Evolutionary conservation across 1,284 basidiomycete genomes (phyloP).

Genomic region (Phaffia rhodozyma): DNA sequence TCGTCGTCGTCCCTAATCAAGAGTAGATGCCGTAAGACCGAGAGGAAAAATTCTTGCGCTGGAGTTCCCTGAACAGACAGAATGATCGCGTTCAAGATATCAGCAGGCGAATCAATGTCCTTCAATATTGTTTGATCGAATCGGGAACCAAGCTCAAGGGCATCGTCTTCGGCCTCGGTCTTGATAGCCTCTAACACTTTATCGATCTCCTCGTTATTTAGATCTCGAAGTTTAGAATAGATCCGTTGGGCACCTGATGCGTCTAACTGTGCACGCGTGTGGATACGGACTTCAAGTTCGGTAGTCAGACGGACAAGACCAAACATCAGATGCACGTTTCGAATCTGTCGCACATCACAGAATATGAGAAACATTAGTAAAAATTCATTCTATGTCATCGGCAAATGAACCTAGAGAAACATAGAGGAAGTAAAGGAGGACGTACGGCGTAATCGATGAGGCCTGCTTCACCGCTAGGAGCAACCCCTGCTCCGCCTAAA

Average conservation of each 20-base stretch:
- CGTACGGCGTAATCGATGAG: conserved; percentile 74
- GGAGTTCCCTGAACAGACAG: conserved; percentile 54
- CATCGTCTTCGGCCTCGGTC: conserved; percentile 61
- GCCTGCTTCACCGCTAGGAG: conserved; percentile 40
- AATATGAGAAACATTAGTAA: neutral
- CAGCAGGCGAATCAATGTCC: conserved; percentile 67
- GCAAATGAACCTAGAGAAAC: conserved; percentile 27
- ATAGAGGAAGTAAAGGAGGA: conserved; percentile 24
- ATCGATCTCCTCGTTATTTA: conserved; percentile 53
- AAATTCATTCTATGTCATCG: conserved; percentile 13
- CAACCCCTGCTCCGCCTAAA: conserved; percentile 37
- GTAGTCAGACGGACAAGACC: conserved; percentile 45
- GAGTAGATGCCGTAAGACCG: conserved; percentile 82
- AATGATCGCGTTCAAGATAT: conserved; percentile 69
- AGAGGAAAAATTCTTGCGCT: conserved; percentile 76
- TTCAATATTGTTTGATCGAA: conserved; percentile 64
- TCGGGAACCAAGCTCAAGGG: conserved; percentile 59
- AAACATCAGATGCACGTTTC: neutral
- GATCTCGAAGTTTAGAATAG: conserved; percentile 52
- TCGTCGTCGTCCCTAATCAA: conserved; percentile 72
- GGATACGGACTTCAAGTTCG: conserved; percentile 69
- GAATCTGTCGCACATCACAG: neutral
- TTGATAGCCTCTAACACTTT: conserved; percentile 58
- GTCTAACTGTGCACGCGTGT: conserved; percentile 80
- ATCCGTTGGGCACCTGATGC: conserved; percentile 67